Conservation (phyloP, 257 asterid species). For the Leonotis leonurus region DNA sequence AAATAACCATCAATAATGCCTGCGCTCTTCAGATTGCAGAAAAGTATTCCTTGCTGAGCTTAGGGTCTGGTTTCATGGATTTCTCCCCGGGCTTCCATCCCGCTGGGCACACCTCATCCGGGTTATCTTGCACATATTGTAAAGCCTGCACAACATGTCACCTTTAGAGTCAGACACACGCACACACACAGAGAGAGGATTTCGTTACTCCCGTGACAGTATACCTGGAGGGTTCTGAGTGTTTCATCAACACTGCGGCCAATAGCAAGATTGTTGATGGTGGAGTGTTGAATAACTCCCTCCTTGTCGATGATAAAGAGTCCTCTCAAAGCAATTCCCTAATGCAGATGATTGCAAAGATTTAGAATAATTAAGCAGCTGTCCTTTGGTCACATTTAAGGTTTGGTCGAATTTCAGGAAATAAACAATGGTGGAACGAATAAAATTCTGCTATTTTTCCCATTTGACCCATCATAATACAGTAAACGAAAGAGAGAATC, state of each 20-base stretch:
- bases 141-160: slow-evolving; percentile 65
- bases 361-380: background rate
- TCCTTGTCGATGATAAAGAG: slow-evolving; percentile 93
- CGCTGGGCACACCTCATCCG: slow-evolving; percentile 99
- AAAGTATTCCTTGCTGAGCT: slow-evolving; percentile 93
- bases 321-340: slow-evolving; percentile 96
- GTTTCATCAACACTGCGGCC: slow-evolving; percentile 96
- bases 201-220: background rate
- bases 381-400: background rate
- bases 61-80: slow-evolving; percentile 95
- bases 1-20: slow-evolving; percentile 1
- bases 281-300: slow-evolving; percentile 89
- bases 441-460: background rate
- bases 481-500: background rate
- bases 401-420: background rate
- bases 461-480: background rate
- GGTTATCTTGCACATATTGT: slow-evolving; percentile 92
- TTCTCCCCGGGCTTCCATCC: slow-evolving; percentile 99
- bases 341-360: slow-evolving; percentile 10
- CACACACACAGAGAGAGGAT: background rate
- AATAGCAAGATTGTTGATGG: slow-evolving; percentile 89
- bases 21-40: slow-evolving; percentile 59
- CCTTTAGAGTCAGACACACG: background rate
- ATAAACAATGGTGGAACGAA: background rate
- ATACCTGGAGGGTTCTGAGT: slow-evolving; percentile 91